Base-by-base conservation (phyloP, 805 yeast species). In the Suhomyces sp. region DNA sequence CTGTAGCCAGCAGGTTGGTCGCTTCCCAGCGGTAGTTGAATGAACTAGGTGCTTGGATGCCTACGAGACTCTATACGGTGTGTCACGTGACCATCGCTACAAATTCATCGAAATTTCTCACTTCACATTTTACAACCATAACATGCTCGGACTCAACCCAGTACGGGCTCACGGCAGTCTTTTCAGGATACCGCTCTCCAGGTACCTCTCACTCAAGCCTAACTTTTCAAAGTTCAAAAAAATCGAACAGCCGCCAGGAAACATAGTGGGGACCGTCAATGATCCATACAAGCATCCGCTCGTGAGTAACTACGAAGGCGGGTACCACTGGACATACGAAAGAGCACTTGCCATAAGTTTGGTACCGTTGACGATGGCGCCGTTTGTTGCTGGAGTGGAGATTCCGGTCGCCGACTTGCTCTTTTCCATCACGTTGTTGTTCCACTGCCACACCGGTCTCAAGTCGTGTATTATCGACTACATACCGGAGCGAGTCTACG, bases 251-350 rank as follows among this genome's bases (percentile, higher is more conserved):
- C 93, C 96, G 33, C 89, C 97, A 43, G 98, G 97, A 37, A 79
- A 87, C 67, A 85, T 93, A 52, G 85, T 85, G 45, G 98, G 97
- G n/a, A 84, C 92, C 6, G 96, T 92, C 46, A 94, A 93, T 69
- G 98, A 94, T 56, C 91, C 98, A 13, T 87, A 79, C 62, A 72
- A 75, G 31, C 73, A 82, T 13, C 97, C 97, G 39, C 69, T 76
- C 40, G 67, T 84, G 4, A 76, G 81, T 62, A 81, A 77, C 57
- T 64, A 76, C 47, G 92, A 90, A 63, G 97, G 98, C 46, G 87
- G 96, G 21, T 80, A 83, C 67, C 98, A 92, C 76, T 93, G 99
- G 99, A 76, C 88, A n/a, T 84, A 85, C 61, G 99, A 93, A 77
- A 82, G 89, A 60, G 62, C 82, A 4, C 72, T 90, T 33, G 78